Conservation (phyloP, 2,329 filamentous ascomycete species). For the Apiospora arundinis region DNA sequence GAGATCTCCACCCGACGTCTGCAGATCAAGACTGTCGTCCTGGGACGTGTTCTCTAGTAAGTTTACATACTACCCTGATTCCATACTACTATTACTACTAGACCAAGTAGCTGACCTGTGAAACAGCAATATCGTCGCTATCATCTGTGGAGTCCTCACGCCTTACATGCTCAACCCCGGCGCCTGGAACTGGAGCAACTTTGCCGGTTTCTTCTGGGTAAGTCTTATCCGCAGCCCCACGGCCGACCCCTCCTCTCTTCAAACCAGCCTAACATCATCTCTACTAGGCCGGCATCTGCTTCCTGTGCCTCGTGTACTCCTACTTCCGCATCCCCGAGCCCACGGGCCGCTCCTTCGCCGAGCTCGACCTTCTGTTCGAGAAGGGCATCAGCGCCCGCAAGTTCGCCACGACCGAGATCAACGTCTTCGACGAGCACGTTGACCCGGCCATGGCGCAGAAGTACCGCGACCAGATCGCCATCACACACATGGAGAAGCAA, state of each 20-base stretch:
- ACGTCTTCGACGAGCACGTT: slow-evolving; percentile 61
- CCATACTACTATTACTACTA: no score
- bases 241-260: background rate
- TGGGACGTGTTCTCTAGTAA: slow-evolving; percentile 78
- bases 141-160: slow-evolving; percentile 81
- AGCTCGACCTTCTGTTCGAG: slow-evolving; percentile 86
- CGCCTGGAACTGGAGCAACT: slow-evolving; percentile 89
- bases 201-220: slow-evolving; percentile 85
- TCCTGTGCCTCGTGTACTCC: slow-evolving; percentile 80
- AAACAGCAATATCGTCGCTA: slow-evolving; percentile 77
- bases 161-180: slow-evolving; percentile 92
- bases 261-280: background rate
- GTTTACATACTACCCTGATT: slow-evolving; percentile 32
- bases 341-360: slow-evolving; percentile 79
- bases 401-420: slow-evolving; percentile 66
- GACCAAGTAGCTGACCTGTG: background rate
- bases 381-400: slow-evolving; percentile 72
- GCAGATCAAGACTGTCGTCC: slow-evolving; percentile 89
- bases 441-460: slow-evolving; percentile 54
- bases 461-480: slow-evolving; percentile 51
- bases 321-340: slow-evolving; percentile 86
- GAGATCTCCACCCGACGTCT: slow-evolving; percentile 83
- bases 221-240: slow-evolving; percentile 30
- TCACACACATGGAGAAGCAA: slow-evolving; percentile 37
- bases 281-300: slow-evolving; percentile 71